Percentiles rank a stretch among this genome's conserved stretches.
These are phyloP conservation scores for Fusarium mundagurra DNA, from an alignment of 2,329 filamentous ascomycete genomes.

Conservation along the genomic window DNA sequence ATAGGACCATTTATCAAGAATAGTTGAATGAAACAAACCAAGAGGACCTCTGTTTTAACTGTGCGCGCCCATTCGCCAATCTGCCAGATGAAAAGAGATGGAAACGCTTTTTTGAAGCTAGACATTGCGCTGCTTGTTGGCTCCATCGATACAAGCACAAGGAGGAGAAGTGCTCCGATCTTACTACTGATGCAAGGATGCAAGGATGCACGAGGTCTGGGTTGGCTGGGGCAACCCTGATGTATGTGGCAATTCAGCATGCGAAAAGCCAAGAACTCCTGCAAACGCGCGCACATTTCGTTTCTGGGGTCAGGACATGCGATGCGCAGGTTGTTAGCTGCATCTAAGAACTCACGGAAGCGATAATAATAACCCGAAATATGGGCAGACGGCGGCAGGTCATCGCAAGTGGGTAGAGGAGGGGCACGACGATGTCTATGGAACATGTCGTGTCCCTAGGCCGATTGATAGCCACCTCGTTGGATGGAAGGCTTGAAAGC, in stretches of 20 bases:
- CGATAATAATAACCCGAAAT: neutral
- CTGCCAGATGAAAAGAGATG: neutral
- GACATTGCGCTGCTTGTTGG: neutral
- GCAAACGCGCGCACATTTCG: neutral
- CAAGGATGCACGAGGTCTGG: neutral
- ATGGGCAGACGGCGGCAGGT: neutral
- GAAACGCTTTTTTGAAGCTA: neutral
- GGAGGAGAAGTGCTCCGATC: neutral
- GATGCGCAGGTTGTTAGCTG: neutral
- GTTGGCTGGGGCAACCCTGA: neutral
- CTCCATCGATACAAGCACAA: neutral
- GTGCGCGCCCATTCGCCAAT: neutral
- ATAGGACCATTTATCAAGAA: neutral
- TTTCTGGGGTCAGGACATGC: neutral
- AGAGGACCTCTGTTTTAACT: neutral
- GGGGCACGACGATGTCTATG: neutral
- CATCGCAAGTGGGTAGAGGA: neutral
- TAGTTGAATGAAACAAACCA: neutral
- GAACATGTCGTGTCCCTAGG: neutral
- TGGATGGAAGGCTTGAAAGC: neutral
- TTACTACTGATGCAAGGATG: neutral
- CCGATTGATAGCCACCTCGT: neutral
- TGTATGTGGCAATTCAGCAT: neutral
- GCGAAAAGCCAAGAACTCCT: neutral
- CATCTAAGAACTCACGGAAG: neutral